phyloP scores from a whole-genome alignment of 1,284 basidiomycete genomes.

The Ganoderma lucidum region DNA sequence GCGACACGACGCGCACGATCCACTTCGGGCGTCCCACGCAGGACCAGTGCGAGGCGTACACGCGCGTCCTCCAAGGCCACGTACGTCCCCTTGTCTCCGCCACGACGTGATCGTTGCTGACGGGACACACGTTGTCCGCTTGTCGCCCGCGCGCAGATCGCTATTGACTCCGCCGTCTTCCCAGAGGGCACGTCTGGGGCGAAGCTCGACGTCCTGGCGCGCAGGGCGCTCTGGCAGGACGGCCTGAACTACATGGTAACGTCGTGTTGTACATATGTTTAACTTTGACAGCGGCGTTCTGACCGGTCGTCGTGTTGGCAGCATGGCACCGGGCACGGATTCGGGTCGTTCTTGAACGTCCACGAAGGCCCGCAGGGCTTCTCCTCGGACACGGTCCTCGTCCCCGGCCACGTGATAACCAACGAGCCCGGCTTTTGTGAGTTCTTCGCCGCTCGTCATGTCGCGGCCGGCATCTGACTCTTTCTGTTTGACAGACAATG shows the following conservation, averaged over 20 bases:
- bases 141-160: conserved; percentile 67
- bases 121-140: conserved; percentile 18
- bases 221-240: conserved; percentile 88
- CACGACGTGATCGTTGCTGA: conserved; percentile 10
- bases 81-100: conserved; percentile 54
- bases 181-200: conserved; percentile 87
- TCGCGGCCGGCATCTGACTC: neutral
- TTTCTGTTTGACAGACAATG: conserved; percentile 62
- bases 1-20: conserved; percentile 91
- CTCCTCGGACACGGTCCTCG: conserved; percentile 69
- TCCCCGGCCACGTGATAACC: conserved; percentile 88
- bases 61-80: conserved; percentile 95
- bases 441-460: conserved; percentile 37
- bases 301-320: conserved; percentile 41
- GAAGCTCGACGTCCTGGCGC: conserved; percentile 86
- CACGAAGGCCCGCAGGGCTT: conserved; percentile 83
- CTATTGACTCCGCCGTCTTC: conserved; percentile 89
- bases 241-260: conserved; percentile 81
- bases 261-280: too few relatives aligned
- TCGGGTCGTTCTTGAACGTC: conserved; percentile 83
- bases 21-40: conserved; percentile 87
- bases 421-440: conserved; percentile 88
- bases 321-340: conserved; percentile 88
- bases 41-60: conserved; percentile 91
- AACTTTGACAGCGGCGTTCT: conserved; percentile 1